Evolutionary conservation across 1,139 yeast genomes (phyloP).

Genomic region (Hyphopichia buzzinii): DNA sequence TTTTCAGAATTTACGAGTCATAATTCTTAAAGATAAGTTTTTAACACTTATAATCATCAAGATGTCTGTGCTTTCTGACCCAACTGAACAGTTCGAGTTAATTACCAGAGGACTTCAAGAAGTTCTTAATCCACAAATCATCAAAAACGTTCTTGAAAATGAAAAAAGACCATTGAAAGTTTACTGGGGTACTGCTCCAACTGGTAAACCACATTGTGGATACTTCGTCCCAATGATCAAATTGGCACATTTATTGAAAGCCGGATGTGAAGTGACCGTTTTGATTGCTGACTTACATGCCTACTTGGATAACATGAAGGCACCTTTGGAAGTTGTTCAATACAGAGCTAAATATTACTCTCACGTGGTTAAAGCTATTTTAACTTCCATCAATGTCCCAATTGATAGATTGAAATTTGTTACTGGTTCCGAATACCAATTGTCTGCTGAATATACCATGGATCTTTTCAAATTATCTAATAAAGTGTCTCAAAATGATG

Average conservation of each 20-base stretch:
- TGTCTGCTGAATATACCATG: slow-evolving; percentile 72
- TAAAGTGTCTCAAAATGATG: slow-evolving; percentile 87
- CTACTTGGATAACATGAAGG: slow-evolving; percentile 96
- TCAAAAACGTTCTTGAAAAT: slow-evolving; percentile 76
- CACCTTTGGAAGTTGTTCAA: slow-evolving; percentile 87
- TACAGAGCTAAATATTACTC: slow-evolving; percentile 91
- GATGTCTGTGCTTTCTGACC: slow-evolving; percentile 27
- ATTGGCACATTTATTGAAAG: slow-evolving; percentile 89
- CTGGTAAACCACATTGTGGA: slow-evolving; percentile 98
- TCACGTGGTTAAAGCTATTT: slow-evolving; percentile 74
- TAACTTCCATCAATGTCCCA: slow-evolving; percentile 85
- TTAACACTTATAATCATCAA: neutral
- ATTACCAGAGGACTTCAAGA: slow-evolving; percentile 90
- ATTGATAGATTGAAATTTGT: slow-evolving; percentile 83
- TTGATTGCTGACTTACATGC: slow-evolving; percentile 97
- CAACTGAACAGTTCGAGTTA: slow-evolving; percentile 69
- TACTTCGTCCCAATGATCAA: slow-evolving; percentile 98
- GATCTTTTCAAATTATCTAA: slow-evolving; percentile 86
- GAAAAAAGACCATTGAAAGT: slow-evolving; percentile 79
- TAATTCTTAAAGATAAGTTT: no score
- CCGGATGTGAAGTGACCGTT: slow-evolving; percentile 93
- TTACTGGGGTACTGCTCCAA: slow-evolving; percentile 86
- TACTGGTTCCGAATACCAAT: slow-evolving; percentile 86
- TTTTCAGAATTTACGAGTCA: neutral
- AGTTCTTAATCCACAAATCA: slow-evolving; percentile 83